Base-by-base conservation (phyloP, 148 eudicot species). In the Talinum fruticosum region DNA sequence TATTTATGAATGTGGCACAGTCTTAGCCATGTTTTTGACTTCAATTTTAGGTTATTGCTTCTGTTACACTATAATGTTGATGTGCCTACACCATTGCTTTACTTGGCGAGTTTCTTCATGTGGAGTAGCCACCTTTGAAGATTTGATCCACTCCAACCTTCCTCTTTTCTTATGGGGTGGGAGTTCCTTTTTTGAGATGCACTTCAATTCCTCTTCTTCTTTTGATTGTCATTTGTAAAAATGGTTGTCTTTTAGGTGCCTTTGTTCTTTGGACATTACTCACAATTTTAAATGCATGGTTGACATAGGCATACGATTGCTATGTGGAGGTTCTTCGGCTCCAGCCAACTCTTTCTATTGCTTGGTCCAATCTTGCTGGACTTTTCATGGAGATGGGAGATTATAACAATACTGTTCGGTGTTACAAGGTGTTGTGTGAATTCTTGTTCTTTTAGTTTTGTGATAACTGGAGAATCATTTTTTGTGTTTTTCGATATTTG, bases 321-420 rank as follows among this genome's bases (percentile, higher is more conserved):
- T 96, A 96, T 81, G 80, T 90, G 24, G 99, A 96, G 85, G 97
- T 90, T 71, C 88, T 96, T 23, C 89, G 91, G 26, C 72, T 93
- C 72, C 99, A 93, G 77, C 99, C 99, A 71, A 91, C 82, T 81
- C 88, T 91, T 83, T 89, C 97, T 53, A 85, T 90, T 69, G 97
- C 95, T 24, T 96, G 99, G 99, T 90, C 99, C 75, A 96, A 93
- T 81, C 97, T 93, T 81, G 97, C 94, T 79, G 97, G 97, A 14
- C 92, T 96, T 75, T 91, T 96, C 72, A 89, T 90, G 93, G 99
- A 96, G 79, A 85, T 91, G 10, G 95, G 99, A 69, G 97, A 96
- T 82, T 88, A 87, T 51, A 88, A 84, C 68, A 84, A 90, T 78
- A 95, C 99, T 83, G 85, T 91, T 80, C 93, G 91, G 59, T 96